A percentile compares a stretch with the other conserved stretches of the same genome.
Conservation (phyloP, 1,284 basidiomycete species). For the Cutaneotrichosporon sp. region DNA sequence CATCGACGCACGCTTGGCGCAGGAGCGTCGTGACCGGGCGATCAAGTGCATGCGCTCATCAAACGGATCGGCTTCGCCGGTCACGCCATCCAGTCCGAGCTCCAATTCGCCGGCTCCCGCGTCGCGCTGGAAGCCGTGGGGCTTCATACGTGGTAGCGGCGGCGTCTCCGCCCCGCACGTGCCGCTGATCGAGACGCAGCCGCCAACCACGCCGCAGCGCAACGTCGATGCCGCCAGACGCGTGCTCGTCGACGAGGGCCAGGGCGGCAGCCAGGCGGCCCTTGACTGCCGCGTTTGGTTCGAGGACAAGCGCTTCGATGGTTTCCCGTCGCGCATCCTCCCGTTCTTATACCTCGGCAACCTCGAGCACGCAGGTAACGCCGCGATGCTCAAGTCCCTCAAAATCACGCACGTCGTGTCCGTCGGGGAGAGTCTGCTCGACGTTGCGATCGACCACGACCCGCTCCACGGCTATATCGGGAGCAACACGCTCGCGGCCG, state of each 20-base stretch:
- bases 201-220: constrained; percentile 8
- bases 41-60: constrained; percentile 30
- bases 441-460: constrained; percentile 30
- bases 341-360: constrained; percentile 96
- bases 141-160: constrained; percentile 21
- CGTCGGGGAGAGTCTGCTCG: constrained; percentile 69
- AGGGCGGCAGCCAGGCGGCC: constrained; percentile 30
- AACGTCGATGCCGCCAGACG: constrained; percentile 33
- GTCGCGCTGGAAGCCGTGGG: constrained; percentile 42
- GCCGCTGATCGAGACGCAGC: constrained; percentile 7
- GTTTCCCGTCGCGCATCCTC: constrained; percentile 90
- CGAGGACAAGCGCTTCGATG: constrained; percentile 86
- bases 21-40: constrained; percentile 41
- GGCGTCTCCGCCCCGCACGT: background rate
- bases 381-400: constrained; percentile 91
- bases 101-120: constrained; percentile 11
- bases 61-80: background rate
- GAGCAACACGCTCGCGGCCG: constrained; percentile 42
- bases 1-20: constrained; percentile 64
- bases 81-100: constrained; percentile 16
- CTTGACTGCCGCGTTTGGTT: constrained; percentile 72
- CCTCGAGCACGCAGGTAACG: constrained; percentile 91
- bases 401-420: constrained; percentile 97
- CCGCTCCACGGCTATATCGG: constrained; percentile 35
- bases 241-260: constrained; percentile 32